phyloP scores from a whole-genome alignment of 2,329 filamentous ascomycete species.

The Cladobotryum protrusum region DNA sequence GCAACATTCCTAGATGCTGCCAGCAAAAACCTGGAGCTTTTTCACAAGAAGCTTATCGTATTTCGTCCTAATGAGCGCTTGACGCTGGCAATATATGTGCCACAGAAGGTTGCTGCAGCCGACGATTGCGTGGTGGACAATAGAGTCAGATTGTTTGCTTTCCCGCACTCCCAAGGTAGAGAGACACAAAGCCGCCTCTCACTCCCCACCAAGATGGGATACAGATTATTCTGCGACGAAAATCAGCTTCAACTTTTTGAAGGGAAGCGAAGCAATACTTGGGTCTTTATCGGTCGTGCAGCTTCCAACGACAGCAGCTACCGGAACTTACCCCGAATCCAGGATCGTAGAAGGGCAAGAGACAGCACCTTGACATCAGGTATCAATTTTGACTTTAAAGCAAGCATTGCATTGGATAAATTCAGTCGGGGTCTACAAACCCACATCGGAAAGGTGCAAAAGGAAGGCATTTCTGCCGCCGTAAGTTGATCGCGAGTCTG shows the following conservation, averaged over 20 bases:
- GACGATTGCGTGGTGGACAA: conserved; percentile 30
- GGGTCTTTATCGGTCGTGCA: conserved; percentile 27
- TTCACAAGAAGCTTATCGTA: conserved; percentile 35
- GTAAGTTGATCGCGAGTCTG: conserved; percentile 20
- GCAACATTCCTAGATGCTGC: conserved; percentile 29
- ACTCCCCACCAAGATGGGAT: conserved; percentile 31
- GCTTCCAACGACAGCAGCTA: conserved; percentile 28
- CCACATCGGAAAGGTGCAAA: conserved; percentile 32
- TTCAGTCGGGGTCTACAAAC: conserved; percentile 29
- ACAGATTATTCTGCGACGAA: conserved; percentile 32
- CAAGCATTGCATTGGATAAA: conserved; percentile 33
- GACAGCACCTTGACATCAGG: background rate
- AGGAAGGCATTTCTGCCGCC: conserved; percentile 30
- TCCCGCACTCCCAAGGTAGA: conserved; percentile 28
- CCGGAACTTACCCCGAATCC: conserved; percentile 10
- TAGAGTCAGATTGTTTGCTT: conserved; percentile 32
- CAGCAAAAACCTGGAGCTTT: conserved; percentile 25
- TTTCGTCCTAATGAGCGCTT: conserved; percentile 28
- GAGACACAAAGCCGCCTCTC: conserved; percentile 25
- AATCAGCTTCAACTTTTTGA: conserved; percentile 33
- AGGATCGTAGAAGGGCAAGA: conserved; percentile 8
- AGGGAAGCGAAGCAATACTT: conserved; percentile 28
- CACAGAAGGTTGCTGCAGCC: conserved; percentile 25
- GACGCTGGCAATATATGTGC: conserved; percentile 34
- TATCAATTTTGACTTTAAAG: conserved; percentile 7